These are phyloP conservation scores for Hymenoscyphus fructigenus DNA, from an alignment of 2,329 filamentous ascomycete species.

Conservation along the genomic window DNA sequence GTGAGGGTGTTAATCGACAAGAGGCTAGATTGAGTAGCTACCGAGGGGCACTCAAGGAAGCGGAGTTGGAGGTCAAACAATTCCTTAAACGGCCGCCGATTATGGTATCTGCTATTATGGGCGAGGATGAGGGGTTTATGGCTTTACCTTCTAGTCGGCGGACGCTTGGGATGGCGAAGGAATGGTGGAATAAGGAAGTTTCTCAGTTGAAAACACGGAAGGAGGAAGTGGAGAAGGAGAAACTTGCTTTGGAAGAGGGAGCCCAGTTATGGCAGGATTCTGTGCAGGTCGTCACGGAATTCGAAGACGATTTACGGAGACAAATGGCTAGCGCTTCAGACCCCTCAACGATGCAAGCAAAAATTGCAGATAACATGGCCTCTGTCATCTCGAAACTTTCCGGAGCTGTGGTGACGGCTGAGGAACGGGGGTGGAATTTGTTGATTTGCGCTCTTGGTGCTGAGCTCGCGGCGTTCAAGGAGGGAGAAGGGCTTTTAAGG, in stretches of 20 bases:
- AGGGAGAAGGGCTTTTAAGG: constrained; percentile 57
- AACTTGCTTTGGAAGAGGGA: constrained; percentile 65
- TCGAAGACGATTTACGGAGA: constrained; percentile 62
- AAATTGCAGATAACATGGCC: constrained; percentile 57
- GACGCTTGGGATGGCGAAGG: constrained; percentile 67
- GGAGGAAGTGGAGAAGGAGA: constrained; percentile 58
- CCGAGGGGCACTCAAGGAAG: constrained; percentile 62
- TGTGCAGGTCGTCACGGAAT: constrained; percentile 57
- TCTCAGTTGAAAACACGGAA: constrained; percentile 54
- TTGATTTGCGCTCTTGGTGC: constrained; percentile 75
- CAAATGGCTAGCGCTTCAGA: constrained; percentile 49
- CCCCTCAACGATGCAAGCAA: constrained; percentile 39
- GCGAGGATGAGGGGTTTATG: constrained; percentile 48
- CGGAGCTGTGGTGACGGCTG: constrained; percentile 52
- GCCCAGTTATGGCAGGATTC: constrained; percentile 64
- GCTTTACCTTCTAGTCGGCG: constrained; percentile 62
- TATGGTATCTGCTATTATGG: constrained; percentile 25
- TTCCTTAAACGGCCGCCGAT: constrained; percentile 58
- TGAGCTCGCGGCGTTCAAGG: constrained; percentile 65
- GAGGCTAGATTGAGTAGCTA: constrained; percentile 74
- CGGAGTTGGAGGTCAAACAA: constrained; percentile 60
- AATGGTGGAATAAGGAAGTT: constrained; percentile 69
- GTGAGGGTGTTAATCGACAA: constrained; percentile 61
- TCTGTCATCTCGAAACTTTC: constrained; percentile 55
- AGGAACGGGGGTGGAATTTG: constrained; percentile 68